phyloP scores from a whole-genome alignment of 352 stramenopile species.

The Pythium brachiatum region DNA sequence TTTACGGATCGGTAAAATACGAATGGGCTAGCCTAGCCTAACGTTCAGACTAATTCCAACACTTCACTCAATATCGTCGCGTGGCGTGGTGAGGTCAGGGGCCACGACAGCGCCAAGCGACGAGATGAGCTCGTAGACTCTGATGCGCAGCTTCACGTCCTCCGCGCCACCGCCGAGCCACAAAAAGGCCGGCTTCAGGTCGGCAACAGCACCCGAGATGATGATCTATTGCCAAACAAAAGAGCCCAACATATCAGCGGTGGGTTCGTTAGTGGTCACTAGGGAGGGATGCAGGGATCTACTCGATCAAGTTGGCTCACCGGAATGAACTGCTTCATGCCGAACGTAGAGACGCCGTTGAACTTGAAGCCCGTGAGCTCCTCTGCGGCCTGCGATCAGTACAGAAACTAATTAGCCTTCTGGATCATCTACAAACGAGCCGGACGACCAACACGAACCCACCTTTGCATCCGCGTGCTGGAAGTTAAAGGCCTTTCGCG shows the following conservation, averaged over 20 bases:
- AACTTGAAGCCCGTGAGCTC: slow-evolving; percentile 82
- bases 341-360: slow-evolving; percentile 83
- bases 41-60: not conserved
- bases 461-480: slow-evolving; percentile 74
- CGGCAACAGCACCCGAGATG: slow-evolving; percentile 52
- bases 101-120: slow-evolving; percentile 55
- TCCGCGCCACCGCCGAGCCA: slow-evolving; percentile 81
- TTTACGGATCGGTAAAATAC: slow-evolving; percentile 2
- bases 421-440: not conserved
- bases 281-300: slow-evolving; percentile 2
- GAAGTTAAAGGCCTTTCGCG: slow-evolving; percentile 87
- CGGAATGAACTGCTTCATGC: slow-evolving; percentile 68
- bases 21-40: not conserved
- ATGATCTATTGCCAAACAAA: slow-evolving; percentile 43
- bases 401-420: not conserved
- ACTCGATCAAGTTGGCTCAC: slow-evolving; percentile 24
- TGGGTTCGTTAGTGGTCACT: too few species aligned
- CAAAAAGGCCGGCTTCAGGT: slow-evolving; percentile 55
- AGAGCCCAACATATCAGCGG: too few species aligned
- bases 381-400: slow-evolving; percentile 42
- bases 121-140: slow-evolving; percentile 56
- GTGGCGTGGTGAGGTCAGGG: slow-evolving; percentile 51
- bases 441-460: not conserved
- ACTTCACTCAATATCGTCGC: slow-evolving; percentile 31
- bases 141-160: slow-evolving; percentile 75